Base-by-base conservation (phyloP, 176 grass and related monocot species). In the Cenchrus fungigraminus region DNA sequence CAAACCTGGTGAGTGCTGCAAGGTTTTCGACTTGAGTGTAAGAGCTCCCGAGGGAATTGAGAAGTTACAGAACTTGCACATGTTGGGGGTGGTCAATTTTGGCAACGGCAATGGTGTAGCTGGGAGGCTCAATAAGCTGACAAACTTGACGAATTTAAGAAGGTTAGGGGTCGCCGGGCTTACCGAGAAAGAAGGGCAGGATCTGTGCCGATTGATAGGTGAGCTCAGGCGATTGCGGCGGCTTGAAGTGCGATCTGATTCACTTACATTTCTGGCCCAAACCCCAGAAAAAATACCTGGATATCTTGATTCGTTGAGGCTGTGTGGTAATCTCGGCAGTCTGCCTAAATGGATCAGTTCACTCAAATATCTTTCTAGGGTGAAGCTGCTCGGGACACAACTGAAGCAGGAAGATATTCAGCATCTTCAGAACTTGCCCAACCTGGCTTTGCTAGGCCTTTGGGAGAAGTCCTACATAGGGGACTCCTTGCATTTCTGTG, bases 301-400 rank as follows among this genome's bases (percentile, higher is more conserved):
- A 42, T 63, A 90, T 65, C 78, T 90, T 22, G 60, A 51, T 55
- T 82, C 72, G 11, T 3, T 86, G 3, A 78, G 73, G 40, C 37
- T 86, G 4, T 53, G 12, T 1, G 88, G 83, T 20, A 4, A 32
- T 16, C 56, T 90, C 12, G n/a, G 10, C 17, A 17, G 28, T 12
- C 29, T 90, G 44, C 88, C 88, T 71, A 8, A 1, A 12, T 90
- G 83, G 88, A 65, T 90, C 9, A 5, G 28, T 54, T 77, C 52
- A 32, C 71, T 86, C 16, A 53, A 82, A 49, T 59, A 86, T 62
- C 74, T 90, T 12, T 44, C 62, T 0, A 90, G 86, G 83, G 43
- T 90, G 19, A 82, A 58, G 57, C 25, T 90, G 1, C 5, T 56
- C 1, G 13, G 47, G 7, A 82, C 88, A 69, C 12, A 65, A 32